These are phyloP conservation scores for Vairimorpha necatrix DNA, from an alignment of 371 early-diverging fungal species.

Conservation along the genomic window DNA sequence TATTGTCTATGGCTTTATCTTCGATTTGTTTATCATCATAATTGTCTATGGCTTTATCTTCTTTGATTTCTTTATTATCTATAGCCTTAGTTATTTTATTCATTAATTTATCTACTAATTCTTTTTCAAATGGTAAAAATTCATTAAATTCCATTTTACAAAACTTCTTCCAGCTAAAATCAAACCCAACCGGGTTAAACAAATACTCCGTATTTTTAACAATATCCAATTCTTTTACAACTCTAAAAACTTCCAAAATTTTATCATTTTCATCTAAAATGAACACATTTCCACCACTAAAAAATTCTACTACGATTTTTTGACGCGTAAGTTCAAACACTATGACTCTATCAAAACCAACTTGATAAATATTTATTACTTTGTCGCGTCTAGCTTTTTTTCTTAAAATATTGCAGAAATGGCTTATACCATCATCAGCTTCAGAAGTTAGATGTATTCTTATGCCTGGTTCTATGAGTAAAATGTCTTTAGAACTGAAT, in stretches of 20 bases:
- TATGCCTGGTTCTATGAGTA: conserved; percentile 64
- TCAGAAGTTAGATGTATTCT: conserved; percentile 60
- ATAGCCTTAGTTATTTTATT: not conserved
- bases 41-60: not conserved
- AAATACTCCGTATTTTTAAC: conserved; percentile 54
- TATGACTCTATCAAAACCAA: conserved; percentile 63
- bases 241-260: conserved; percentile 52
- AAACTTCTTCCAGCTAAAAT: conserved; percentile 41
- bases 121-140: conserved; percentile 53
- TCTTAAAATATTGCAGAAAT: conserved; percentile 60
- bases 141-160: conserved; percentile 10
- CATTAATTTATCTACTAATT: conserved; percentile 21
- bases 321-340: conserved; percentile 53
- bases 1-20: too few relatives aligned
- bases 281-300: conserved; percentile 64
- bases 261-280: conserved; percentile 57
- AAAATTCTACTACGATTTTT: conserved; percentile 64
- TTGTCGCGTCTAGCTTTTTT: conserved; percentile 52
- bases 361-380: conserved; percentile 59
- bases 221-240: conserved; percentile 49
- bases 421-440: conserved; percentile 59
- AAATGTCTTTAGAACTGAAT: conserved; percentile 62
- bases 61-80: not conserved
- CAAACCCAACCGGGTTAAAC: conserved; percentile 51
- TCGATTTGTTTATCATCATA: too few relatives aligned